phyloP scores from a whole-genome alignment of 2,329 filamentous ascomycete species.

The Apiospora kogelbergensis region DNA sequence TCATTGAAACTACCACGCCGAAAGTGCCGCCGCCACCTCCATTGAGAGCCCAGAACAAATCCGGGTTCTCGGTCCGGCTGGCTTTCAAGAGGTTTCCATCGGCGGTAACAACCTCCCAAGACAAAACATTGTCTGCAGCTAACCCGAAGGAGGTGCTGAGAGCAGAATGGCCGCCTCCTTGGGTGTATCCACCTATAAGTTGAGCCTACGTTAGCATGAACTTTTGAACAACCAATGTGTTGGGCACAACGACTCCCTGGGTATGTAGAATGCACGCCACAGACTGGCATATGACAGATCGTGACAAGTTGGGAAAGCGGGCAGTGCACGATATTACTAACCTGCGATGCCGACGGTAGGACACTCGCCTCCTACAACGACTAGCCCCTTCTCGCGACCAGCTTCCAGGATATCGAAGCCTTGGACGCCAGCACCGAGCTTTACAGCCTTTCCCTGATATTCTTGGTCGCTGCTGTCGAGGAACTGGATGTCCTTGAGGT shows the following conservation, averaged over 20 bases:
- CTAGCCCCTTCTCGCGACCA: slow-evolving; percentile 36
- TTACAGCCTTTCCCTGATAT: slow-evolving; percentile 49
- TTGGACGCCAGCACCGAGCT: slow-evolving; percentile 49
- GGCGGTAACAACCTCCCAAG: slow-evolving; percentile 45
- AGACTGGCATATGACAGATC: background rate
- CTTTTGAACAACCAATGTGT: background rate
- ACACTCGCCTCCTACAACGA: slow-evolving; percentile 49
- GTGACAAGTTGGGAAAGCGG: too few species aligned
- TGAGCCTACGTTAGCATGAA: background rate
- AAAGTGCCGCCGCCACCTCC: slow-evolving; percentile 52
- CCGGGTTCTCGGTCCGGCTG: slow-evolving; percentile 39
- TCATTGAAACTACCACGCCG: slow-evolving; percentile 40
- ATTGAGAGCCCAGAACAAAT: slow-evolving; percentile 54
- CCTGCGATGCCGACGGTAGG: slow-evolving; percentile 53
- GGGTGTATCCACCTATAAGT: slow-evolving; percentile 52
- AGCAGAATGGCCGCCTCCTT: slow-evolving; percentile 59
- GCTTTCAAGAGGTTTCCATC: slow-evolving; percentile 34
- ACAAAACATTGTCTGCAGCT: slow-evolving; percentile 56
- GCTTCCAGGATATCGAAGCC: slow-evolving; percentile 41
- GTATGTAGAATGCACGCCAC: background rate
- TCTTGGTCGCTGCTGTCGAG: slow-evolving; percentile 24
- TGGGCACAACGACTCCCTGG: background rate
- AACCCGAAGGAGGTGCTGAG: slow-evolving; percentile 57
- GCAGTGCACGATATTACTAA: background rate
- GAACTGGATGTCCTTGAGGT: slow-evolving; percentile 40